Percentiles rank a stretch among this genome's conserved stretches.
phyloP scores from a whole-genome alignment of 495 filamentous ascomycete genomes.

The Trichoderma erinaceum region DNA sequence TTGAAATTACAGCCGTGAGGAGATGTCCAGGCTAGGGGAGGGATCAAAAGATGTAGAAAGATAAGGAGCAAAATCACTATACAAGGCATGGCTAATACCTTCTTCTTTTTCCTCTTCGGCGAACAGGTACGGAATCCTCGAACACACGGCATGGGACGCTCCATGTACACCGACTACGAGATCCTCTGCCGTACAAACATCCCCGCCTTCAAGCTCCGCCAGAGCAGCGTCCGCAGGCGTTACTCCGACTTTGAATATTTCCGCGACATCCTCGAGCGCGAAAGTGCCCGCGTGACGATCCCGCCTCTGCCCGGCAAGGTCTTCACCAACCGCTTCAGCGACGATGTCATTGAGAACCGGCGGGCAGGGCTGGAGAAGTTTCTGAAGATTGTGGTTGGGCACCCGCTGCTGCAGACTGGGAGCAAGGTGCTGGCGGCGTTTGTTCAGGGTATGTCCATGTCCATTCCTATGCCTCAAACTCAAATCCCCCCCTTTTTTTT shows the following conservation, averaged over 20 bases:
- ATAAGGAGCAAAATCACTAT: background rate
- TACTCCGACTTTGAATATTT: constrained; percentile 99
- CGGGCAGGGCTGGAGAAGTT: constrained; percentile 90
- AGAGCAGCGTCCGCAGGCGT: constrained; percentile 79
- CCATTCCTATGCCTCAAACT: background rate
- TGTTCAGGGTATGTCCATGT: constrained; percentile 72
- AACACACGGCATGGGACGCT: constrained; percentile 87
- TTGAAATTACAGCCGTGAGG: no score
- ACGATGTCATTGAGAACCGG: constrained; percentile 96
- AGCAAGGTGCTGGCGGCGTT: constrained; percentile 93
- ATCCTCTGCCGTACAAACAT: constrained; percentile 97
- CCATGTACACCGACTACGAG: constrained; percentile 99
- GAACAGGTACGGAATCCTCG: constrained; percentile 84
- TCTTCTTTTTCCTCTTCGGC: background rate
- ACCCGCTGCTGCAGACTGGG: constrained; percentile 93
- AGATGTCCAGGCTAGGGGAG: no score
- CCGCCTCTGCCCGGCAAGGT: constrained; percentile 95
- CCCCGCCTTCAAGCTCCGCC: constrained; percentile 86
- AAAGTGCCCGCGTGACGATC: constrained; percentile 89
- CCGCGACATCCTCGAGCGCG: constrained; percentile 94
- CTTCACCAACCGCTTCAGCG: constrained; percentile 95
- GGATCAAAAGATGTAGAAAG: no score
- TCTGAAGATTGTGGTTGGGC: constrained; percentile 93
- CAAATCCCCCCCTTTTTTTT: no score
- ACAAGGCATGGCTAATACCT: background rate